Base-by-base conservation (phyloP, 1,139 yeast genomes). In the Saccharomyces uvarum region DNA sequence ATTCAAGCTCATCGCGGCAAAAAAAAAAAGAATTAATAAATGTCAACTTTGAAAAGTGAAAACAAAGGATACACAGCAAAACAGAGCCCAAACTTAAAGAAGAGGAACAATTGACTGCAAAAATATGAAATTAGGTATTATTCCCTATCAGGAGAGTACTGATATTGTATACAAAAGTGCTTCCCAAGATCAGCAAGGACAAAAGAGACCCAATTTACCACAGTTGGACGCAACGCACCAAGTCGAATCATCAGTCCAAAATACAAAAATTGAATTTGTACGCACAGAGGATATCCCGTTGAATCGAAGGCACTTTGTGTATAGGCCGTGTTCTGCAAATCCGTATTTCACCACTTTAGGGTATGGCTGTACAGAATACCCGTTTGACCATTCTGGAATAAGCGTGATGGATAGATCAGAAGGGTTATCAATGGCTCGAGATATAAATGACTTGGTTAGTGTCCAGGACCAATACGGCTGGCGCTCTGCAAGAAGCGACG, bases 281-380 rank as follows among this genome's bases (percentile, higher is more conserved):
- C 62, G 58, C 56, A 66, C 70, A 7, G 96, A 88, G 46, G 97
- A 90, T 56, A 81, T 83, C 53, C 97, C 97, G 0, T 75, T 81
- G 60, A 89, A 89, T 68, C 69, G 83, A 61, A 74, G 95, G 53
- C 95, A 96, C 1, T 93, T 85, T 73, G 82, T 89, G 59, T 93
- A 91, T 69, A 76, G 81, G 54, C 83, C 91, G 33, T 88, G 97
- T 67, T 78, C 83, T 8, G 91, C 96, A 0, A 83, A 84, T 58
- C 84, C 88, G 1, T 62, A 67, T 1, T 78, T 89, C 59, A 71
- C 74, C 2, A 78, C 86, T 21, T 75, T 83, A 46, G 75, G 85
- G 62, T 91, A 88, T 65, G 76, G 88, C 31, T 82, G 90, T 1
- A 82, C 89, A 0, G 98, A 91, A 58, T 70, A 84, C 6, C 82